These are phyloP conservation scores for Gynostemma pentaphyllum DNA, from an alignment of 306 rosid genomes.

Conservation along the genomic window DNA sequence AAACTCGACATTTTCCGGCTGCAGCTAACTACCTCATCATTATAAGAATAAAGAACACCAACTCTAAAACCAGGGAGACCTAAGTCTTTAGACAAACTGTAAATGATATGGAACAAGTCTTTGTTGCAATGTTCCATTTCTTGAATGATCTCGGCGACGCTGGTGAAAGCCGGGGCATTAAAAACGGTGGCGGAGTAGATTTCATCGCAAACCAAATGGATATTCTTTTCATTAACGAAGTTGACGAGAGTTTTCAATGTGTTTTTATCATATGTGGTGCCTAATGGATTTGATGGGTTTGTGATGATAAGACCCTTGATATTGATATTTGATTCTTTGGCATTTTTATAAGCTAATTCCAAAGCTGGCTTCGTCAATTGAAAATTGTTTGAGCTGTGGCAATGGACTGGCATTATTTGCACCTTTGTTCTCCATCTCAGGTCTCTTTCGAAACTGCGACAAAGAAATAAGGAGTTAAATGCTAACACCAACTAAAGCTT, in stretches of 20 bases:
- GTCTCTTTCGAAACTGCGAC: constrained; percentile 58
- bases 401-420: constrained; percentile 49
- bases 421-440: constrained; percentile 69
- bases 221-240: constrained; percentile 50
- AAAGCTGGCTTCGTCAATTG: constrained; percentile 48
- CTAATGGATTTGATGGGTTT: constrained; percentile 87
- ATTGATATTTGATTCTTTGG: constrained; percentile 40
- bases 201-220: constrained; percentile 81
- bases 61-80: constrained; percentile 85
- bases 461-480: not conserved
- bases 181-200: constrained; percentile 80
- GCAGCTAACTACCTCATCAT: constrained; percentile 42
- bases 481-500: too few relatives aligned
- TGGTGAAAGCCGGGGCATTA: constrained; percentile 29
- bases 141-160: constrained; percentile 51
- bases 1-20: constrained; percentile 92
- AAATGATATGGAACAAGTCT: constrained; percentile 60
- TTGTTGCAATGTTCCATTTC: constrained; percentile 32
- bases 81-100: constrained; percentile 82
- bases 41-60: constrained; percentile 80
- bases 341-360: constrained; percentile 52
- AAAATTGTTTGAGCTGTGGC: constrained; percentile 68
- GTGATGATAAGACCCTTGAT: constrained; percentile 69
- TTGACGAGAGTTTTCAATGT: constrained; percentile 47
- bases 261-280: constrained; percentile 46